phyloP scores from a whole-genome alignment of 495 filamentous ascomycete species.

The Tuber brumale region DNA sequence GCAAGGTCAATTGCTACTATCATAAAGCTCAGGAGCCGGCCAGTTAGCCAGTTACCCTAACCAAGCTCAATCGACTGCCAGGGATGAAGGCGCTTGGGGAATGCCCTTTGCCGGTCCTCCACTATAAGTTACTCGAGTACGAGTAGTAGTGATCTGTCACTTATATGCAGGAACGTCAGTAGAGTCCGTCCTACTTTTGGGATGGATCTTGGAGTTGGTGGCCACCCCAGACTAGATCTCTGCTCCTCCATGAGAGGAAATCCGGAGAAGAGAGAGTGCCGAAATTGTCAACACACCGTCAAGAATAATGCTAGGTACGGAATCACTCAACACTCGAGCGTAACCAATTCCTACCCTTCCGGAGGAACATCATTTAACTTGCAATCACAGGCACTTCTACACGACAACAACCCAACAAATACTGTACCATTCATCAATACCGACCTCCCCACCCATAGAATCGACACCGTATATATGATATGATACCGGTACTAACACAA shows the following conservation, averaged over 20 bases:
- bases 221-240: background rate
- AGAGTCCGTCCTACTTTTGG: background rate
- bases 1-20: background rate
- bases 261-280: background rate
- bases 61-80: too few relatives aligned
- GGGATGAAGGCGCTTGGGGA: background rate
- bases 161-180: background rate
- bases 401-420: background rate
- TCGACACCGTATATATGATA: background rate
- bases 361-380: background rate
- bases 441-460: background rate
- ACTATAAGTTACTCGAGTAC: too few relatives aligned
- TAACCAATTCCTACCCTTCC: background rate
- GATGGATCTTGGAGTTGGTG: background rate
- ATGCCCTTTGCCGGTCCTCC: too few relatives aligned
- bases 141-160: background rate
- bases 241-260: background rate
- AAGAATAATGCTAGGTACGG: background rate
- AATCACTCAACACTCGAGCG: background rate
- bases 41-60: background rate
- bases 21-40: background rate
- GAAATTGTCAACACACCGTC: background rate
- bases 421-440: background rate
- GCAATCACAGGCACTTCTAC: background rate
- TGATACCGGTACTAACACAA: background rate